Evolutionary conservation across 805 yeast genomes (phyloP).

Genomic region (Ogataea zsoltii): DNA sequence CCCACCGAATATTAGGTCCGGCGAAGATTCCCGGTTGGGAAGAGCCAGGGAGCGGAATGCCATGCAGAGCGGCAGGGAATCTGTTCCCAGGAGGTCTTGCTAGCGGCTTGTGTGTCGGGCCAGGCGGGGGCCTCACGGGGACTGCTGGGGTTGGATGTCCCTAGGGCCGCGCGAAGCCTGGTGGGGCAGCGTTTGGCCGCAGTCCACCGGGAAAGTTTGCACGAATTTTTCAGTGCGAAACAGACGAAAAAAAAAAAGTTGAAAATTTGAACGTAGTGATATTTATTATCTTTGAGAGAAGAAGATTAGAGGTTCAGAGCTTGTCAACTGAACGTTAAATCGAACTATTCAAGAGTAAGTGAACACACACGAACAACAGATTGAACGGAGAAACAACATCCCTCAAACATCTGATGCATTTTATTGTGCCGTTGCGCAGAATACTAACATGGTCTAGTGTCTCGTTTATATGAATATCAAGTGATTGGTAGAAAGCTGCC

Average conservation of each 20-base stretch:
- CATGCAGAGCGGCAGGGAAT: too few relatives aligned
- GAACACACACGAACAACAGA: slow-evolving; percentile 3
- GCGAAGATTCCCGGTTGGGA: too few relatives aligned
- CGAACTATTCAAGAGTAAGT: slow-evolving; percentile 10
- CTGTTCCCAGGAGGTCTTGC: too few relatives aligned
- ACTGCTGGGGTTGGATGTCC: too few relatives aligned
- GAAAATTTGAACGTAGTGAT: slow-evolving; percentile 7
- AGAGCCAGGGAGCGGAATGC: too few relatives aligned
- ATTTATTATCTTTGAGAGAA: slow-evolving; percentile 1
- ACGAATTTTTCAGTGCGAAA: slow-evolving; percentile 5
- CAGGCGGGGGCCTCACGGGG: too few relatives aligned
- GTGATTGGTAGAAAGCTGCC: slow-evolving; percentile 99
- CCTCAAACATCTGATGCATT: too few relatives aligned
- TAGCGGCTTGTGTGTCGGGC: too few relatives aligned
- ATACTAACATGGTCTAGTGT: slow-evolving; percentile 50
- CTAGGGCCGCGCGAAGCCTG: neutral
- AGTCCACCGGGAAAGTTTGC: slow-evolving; percentile 4
- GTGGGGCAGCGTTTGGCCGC: neutral
- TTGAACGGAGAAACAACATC: too few relatives aligned
- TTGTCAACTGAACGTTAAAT: slow-evolving; percentile 6
- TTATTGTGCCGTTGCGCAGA: slow-evolving; percentile 9
- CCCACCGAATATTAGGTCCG: neutral
- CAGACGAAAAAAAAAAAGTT: slow-evolving; percentile 5
- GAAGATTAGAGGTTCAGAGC: slow-evolving; percentile 1
- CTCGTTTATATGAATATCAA: slow-evolving; percentile 98